These are phyloP conservation scores for Teratosphaeriaceae sp. DNA, from an alignment of 2,329 filamentous ascomycete species.

Conservation along the genomic window DNA sequence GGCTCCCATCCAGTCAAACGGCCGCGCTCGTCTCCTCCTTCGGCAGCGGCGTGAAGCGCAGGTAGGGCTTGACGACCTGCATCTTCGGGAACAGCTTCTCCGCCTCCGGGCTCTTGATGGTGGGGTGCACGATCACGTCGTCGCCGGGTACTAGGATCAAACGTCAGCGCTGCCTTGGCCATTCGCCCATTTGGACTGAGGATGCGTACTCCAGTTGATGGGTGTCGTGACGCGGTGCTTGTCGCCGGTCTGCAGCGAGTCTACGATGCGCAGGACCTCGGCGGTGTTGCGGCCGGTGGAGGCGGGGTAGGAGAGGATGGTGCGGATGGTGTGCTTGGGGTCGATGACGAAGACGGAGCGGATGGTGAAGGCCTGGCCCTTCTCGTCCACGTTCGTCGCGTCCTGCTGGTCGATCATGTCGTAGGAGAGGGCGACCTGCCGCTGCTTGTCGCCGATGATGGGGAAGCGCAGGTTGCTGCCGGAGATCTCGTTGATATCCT, in stretches of 20 bases:
- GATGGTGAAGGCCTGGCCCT: conserved; percentile 56
- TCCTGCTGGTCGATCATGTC: conserved; percentile 50
- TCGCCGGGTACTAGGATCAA: conserved; percentile 35
- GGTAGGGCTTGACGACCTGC: conserved; percentile 56
- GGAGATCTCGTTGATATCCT: conserved; percentile 47
- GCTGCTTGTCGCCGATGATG: conserved; percentile 49
- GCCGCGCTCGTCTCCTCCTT: conserved; percentile 51
- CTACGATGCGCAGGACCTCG: conserved; percentile 46
- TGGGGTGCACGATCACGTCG: conserved; percentile 57
- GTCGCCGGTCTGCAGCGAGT: conserved; percentile 51
- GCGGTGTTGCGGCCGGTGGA: conserved; percentile 52
- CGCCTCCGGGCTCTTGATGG: conserved; percentile 51
- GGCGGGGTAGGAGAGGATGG: conserved; percentile 57
- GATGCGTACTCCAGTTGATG: conserved; percentile 60
- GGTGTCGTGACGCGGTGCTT: conserved; percentile 55
- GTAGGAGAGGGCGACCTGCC: conserved; percentile 45
- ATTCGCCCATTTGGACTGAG: no score
- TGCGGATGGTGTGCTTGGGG: conserved; percentile 57
- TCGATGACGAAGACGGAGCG: conserved; percentile 60
- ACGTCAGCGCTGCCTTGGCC: no score
- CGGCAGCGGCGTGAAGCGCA: conserved; percentile 53
- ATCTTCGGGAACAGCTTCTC: conserved; percentile 55
- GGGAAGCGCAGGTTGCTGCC: conserved; percentile 43
- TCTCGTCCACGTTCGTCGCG: conserved; percentile 52
- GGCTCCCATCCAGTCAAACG: conserved; percentile 20